Percentiles rank a stretch among this genome's conserved stretches.
Conservation (phyloP, 768 basidiomycete species). For the Jaapia argillacea region DNA sequence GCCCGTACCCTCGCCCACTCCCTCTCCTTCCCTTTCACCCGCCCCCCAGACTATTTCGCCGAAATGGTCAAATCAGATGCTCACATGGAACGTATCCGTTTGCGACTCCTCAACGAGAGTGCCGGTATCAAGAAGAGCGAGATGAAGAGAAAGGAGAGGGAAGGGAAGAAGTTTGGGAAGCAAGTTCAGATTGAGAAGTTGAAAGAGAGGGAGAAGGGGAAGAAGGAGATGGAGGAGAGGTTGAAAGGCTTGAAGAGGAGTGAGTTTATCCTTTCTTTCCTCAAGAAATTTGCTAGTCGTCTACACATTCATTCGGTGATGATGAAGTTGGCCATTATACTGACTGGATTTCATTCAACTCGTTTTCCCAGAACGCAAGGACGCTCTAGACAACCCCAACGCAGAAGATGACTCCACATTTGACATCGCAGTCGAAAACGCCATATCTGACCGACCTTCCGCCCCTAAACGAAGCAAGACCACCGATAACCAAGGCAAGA, state of each 20-base stretch:
- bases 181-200: constrained; percentile 94
- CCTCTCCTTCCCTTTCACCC: constrained; percentile 76
- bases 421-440: constrained; percentile 87
- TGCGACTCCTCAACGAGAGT: constrained; percentile 79
- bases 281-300: not conserved
- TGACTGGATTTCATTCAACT: no score
- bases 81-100: constrained; percentile 96
- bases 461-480: constrained; percentile 41
- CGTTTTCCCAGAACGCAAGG: constrained; percentile 74
- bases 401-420: constrained; percentile 61
- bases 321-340: no score
- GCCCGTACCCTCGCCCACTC: constrained; percentile 74
- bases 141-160: constrained; percentile 82
- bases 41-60: constrained; percentile 91
- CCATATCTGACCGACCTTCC: constrained; percentile 63
- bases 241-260: constrained; percentile 86
- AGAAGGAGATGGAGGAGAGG: constrained; percentile 87
- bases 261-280: constrained; percentile 30
- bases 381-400: constrained; percentile 57
- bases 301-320: not conserved
- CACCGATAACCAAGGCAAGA: constrained; percentile 14
- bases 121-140: constrained; percentile 88
- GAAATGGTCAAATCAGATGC: constrained; percentile 98
- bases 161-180: constrained; percentile 97
- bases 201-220: constrained; percentile 79